A percentile compares a stretch with the other conserved stretches of the same genome.
Evolutionary conservation across 345 rosid genomes (phyloP).

Genomic region (Populus pruinosa): DNA sequence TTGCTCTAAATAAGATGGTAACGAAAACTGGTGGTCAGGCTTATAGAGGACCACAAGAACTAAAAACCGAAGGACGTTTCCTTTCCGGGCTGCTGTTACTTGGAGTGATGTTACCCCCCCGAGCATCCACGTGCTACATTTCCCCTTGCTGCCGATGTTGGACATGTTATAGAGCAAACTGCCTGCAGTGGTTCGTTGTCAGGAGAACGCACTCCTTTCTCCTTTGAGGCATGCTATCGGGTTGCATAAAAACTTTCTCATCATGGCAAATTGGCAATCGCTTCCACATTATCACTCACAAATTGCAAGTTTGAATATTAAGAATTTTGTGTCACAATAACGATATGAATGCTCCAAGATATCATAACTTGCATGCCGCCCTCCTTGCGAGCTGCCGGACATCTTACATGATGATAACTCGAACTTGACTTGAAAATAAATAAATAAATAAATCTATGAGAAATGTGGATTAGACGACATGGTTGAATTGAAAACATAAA

Average conservation of each 20-base stretch:
- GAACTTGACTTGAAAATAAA: no score
- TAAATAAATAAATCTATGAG: no score
- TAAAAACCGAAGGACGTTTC: neutral
- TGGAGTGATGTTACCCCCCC: neutral
- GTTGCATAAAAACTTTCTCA: no score
- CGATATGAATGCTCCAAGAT: neutral
- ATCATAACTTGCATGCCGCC: neutral
- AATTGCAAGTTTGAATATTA: neutral
- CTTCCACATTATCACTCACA: neutral
- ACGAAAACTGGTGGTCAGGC: neutral
- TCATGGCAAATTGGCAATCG: neutral
- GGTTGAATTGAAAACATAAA: no score
- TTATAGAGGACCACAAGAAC: neutral
- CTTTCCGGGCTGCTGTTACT: neutral
- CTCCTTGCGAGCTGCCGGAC: neutral
- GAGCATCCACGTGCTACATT: neutral
- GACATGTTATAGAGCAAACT: neutral
- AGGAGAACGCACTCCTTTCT: neutral
- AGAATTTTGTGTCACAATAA: neutral
- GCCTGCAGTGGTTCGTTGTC: neutral
- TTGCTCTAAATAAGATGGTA: neutral
- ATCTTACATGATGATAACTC: neutral
- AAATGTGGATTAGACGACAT: no score
- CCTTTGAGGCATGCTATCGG: neutral
- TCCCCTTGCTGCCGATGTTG: neutral